A percentile compares a stretch with the other conserved stretches of the same genome.
phyloP scores from a whole-genome alignment of 345 rosid species.

The Euphorbia lathyris region DNA sequence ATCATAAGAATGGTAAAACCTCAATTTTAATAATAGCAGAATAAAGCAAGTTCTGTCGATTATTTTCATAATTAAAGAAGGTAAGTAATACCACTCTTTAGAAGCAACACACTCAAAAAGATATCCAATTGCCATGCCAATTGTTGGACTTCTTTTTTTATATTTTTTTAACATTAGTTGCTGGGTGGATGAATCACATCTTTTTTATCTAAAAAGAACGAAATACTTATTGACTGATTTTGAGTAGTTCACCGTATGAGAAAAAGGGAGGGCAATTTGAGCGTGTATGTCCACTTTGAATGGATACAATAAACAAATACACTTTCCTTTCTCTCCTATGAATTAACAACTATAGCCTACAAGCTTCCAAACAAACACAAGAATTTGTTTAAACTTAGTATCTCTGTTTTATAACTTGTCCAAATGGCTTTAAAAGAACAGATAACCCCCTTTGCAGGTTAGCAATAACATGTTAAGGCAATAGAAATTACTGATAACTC shows the following conservation, averaged over 20 bases:
- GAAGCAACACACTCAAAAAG: neutral
- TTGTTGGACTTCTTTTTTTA: neutral
- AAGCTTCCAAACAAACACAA: neutral
- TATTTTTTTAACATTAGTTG: neutral
- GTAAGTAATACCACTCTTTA: neutral
- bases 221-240: neutral
- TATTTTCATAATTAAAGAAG: constrained; percentile 1
- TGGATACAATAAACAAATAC: neutral
- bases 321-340: neutral
- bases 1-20: neutral
- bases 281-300: neutral
- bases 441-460: neutral
- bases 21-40: too few species aligned
- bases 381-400: neutral
- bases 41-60: neutral
- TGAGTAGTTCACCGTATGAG: neutral
- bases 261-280: neutral
- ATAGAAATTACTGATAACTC: neutral
- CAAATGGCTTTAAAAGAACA: neutral
- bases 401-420: neutral
- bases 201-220: neutral
- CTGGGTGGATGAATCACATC: neutral
- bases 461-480: neutral
- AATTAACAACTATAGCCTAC: neutral
- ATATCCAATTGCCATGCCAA: neutral